Evolutionary conservation across 495 filamentous ascomycete genomes (phyloP).

Genomic region (Poronia punctata): DNA sequence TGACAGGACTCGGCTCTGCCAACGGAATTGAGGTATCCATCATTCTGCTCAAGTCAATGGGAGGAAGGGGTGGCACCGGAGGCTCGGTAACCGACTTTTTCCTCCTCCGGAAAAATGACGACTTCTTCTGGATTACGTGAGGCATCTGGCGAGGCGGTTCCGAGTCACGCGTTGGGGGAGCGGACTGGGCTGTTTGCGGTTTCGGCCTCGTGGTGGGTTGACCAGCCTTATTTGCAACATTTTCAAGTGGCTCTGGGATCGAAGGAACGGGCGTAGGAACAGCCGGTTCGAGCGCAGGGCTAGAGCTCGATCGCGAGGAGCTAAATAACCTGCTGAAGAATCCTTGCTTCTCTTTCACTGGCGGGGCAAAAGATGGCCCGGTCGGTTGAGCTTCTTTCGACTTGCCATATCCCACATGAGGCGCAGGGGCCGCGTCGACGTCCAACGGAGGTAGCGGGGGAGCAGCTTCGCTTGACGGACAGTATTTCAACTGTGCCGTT

Average conservation of each 20-base stretch:
- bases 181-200: slow-evolving; percentile 32
- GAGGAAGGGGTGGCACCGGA: slow-evolving; percentile 30
- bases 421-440: slow-evolving; percentile 43
- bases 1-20: slow-evolving; percentile 61
- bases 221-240: slow-evolving; percentile 10
- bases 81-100: slow-evolving; percentile 72
- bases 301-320: slow-evolving; percentile 40
- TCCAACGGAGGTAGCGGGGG: slow-evolving; percentile 29
- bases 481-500: slow-evolving; percentile 21
- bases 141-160: slow-evolving; percentile 28
- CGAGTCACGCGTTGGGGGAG: slow-evolving; percentile 41
- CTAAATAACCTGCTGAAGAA: slow-evolving; percentile 92
- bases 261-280: slow-evolving; percentile 13
- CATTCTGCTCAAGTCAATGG: slow-evolving; percentile 24
- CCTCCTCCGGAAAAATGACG: slow-evolving; percentile 83
- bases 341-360: slow-evolving; percentile 64
- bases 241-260: slow-evolving; percentile 7
- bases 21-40: slow-evolving; percentile 20
- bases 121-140: slow-evolving; percentile 75
- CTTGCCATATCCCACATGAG: slow-evolving; percentile 52
- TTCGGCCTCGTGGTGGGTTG: slow-evolving; percentile 29
- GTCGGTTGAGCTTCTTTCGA: slow-evolving; percentile 38
- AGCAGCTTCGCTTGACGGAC: slow-evolving; percentile 22
- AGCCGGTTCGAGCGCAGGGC: not conserved
- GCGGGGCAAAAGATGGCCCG: slow-evolving; percentile 21